Conservation (phyloP, 768 basidiomycete species). For the Mycena crocata region DNA sequence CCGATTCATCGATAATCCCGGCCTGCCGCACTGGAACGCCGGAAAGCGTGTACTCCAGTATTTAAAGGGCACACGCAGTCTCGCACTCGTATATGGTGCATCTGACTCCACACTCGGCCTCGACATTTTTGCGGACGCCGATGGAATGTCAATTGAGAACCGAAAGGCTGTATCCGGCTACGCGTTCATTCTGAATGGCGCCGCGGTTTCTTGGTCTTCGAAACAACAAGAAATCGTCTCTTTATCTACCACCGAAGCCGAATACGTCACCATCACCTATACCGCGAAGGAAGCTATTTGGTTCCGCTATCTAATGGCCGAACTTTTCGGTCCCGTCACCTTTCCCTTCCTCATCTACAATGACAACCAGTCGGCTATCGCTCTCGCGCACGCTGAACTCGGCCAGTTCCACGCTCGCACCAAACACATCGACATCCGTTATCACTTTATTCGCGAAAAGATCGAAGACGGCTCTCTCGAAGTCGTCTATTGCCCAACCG, state of each 20-base stretch:
- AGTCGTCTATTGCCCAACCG: constrained; percentile 20
- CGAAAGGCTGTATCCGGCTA: constrained; percentile 17
- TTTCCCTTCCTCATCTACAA: constrained; percentile 16
- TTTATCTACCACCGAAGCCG: constrained; percentile 22
- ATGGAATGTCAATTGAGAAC: constrained; percentile 17
- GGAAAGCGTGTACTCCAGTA: constrained; percentile 24
- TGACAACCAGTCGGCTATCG: constrained; percentile 23
- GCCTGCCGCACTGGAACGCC: constrained; percentile 19
- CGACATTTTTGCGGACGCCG: constrained; percentile 16
- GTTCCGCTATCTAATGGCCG: constrained; percentile 16
- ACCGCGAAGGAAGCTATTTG: constrained; percentile 12
- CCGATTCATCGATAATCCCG: constrained; percentile 18
- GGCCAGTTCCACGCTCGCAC: constrained; percentile 27
- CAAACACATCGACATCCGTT: constrained; percentile 25
- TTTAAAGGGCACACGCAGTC: constrained; percentile 12
- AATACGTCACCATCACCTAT: constrained; percentile 20
- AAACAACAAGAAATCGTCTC: constrained; percentile 20
- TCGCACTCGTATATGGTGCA: constrained; percentile 6
- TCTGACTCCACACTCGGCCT: constrained; percentile 7
- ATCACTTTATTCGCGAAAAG: constrained; percentile 21
- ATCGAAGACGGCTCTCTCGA: constrained; percentile 11
- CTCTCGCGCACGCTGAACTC: constrained; percentile 19
- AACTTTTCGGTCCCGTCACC: constrained; percentile 10
- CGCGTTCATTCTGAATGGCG: constrained; percentile 15
- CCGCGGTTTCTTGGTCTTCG: constrained; percentile 25